phyloP scores from a whole-genome alignment of 1,284 basidiomycete genomes.

The Boletus semigastroideus region DNA sequence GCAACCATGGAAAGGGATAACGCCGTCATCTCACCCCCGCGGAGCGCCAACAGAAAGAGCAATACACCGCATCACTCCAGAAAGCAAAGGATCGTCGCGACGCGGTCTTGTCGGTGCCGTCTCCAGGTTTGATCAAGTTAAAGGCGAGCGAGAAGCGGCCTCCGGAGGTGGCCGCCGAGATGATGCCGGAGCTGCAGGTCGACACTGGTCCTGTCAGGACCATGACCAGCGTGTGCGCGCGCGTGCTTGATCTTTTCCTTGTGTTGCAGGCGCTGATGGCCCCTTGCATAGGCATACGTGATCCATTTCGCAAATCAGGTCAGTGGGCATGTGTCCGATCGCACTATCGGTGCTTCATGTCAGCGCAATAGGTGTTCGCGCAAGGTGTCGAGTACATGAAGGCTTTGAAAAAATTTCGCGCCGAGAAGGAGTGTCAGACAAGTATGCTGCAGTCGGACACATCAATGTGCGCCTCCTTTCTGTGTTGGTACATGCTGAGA shows the following conservation, averaged over 20 bases:
- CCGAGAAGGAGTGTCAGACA: too few relatives aligned
- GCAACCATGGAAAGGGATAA: neutral
- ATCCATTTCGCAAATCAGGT: conserved; percentile 2
- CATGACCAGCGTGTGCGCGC: neutral
- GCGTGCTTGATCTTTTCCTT: neutral
- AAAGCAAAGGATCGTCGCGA: neutral
- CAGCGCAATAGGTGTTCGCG: neutral
- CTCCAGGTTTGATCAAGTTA: neutral
- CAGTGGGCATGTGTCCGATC: neutral
- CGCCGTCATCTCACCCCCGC: neutral
- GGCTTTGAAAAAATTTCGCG: neutral
- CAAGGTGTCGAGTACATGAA: neutral
- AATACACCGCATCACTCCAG: neutral
- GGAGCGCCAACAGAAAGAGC: neutral
- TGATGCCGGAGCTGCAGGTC: neutral
- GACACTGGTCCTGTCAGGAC: neutral
- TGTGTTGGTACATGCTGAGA: neutral
- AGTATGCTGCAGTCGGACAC: neutral
- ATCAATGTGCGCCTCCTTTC: neutral
- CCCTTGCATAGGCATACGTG: neutral
- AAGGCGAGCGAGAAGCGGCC: neutral
- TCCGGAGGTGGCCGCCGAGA: conserved; percentile 3
- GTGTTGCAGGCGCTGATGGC: neutral
- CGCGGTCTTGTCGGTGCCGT: neutral
- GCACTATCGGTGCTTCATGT: neutral